phyloP scores from a whole-genome alignment of 192 early-diverging fungal genomes.

The Coemansia sp. region DNA sequence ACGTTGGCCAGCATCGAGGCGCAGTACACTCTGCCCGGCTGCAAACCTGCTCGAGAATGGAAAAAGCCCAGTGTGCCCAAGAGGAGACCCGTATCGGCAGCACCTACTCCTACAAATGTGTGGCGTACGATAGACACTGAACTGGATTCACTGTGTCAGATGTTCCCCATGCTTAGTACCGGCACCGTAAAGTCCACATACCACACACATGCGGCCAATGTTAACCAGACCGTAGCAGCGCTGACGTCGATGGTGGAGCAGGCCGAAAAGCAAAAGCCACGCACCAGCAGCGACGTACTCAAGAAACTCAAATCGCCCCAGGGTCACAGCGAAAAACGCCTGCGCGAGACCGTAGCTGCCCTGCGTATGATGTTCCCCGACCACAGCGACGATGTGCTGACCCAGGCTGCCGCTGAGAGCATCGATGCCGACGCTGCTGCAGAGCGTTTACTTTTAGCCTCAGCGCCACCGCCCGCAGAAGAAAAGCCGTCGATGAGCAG shows the following conservation, averaged over 20 bases:
- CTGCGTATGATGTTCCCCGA: slow-evolving; percentile 36
- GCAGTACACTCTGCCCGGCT: slow-evolving; percentile 27
- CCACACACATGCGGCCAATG: slow-evolving; percentile 39
- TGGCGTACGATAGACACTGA: slow-evolving; percentile 43
- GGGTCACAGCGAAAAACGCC: not conserved
- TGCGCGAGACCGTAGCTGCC: not conserved
- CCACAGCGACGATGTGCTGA: slow-evolving; percentile 12
- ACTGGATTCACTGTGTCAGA: slow-evolving; percentile 28
- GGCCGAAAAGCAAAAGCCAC: not conserved
- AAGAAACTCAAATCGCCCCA: not conserved
- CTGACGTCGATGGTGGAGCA: slow-evolving; percentile 18
- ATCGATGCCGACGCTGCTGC: slow-evolving; percentile 29
- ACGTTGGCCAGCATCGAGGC: slow-evolving; percentile 33
- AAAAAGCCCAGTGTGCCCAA: slow-evolving; percentile 15
- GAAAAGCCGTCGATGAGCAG: not conserved
- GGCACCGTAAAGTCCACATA: slow-evolving; percentile 35
- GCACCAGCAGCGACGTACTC: not conserved
- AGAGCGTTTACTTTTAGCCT: slow-evolving; percentile 19
- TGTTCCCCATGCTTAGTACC: slow-evolving; percentile 39
- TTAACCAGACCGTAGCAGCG: slow-evolving; percentile 13
- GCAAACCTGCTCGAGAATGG: slow-evolving; percentile 5
- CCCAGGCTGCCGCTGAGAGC: slow-evolving; percentile 19
- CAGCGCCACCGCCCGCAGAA: not conserved
- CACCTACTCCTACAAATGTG: slow-evolving; percentile 23
- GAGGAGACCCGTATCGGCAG: not conserved